Evolutionary conservation across 2,329 filamentous ascomycete genomes (phyloP).

Genomic region (Microcyclosporella mali): DNA sequence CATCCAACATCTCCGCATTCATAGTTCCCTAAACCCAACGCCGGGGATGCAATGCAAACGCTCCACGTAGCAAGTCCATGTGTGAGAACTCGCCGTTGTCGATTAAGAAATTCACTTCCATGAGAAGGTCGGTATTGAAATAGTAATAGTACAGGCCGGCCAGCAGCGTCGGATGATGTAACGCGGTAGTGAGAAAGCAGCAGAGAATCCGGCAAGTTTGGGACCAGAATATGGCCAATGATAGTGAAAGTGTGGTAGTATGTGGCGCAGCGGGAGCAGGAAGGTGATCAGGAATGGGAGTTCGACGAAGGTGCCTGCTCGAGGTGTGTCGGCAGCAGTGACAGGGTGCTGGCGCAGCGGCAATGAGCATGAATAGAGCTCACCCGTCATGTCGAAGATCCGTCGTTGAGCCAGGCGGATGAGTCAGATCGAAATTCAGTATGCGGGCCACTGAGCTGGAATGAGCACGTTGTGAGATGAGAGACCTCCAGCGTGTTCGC

Average conservation of each 20-base stretch:
- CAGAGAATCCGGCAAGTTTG: no score
- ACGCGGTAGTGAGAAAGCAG: not conserved
- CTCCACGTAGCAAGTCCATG: not conserved
- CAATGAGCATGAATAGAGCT: no score
- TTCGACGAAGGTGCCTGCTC: not conserved
- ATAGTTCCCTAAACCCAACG: not conserved
- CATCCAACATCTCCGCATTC: not conserved
- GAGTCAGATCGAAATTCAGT: no score
- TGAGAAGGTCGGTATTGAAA: not conserved
- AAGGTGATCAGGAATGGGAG: not conserved
- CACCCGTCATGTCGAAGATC: no score
- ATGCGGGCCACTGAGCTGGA: not conserved
- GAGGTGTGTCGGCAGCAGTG: not conserved
- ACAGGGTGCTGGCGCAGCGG: not conserved
- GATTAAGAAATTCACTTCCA: not conserved
- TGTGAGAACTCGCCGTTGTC: not conserved
- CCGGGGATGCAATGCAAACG: not conserved
- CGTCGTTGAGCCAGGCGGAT: no score
- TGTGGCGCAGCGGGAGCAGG: not conserved
- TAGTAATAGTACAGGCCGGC: not conserved
- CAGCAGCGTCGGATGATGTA: not conserved
- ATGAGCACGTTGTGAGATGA: not conserved
- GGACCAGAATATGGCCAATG: not conserved
- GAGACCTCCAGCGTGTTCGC: not conserved
- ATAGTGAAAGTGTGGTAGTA: not conserved